Conservation (phyloP, 2,329 filamentous ascomycete genomes). For the Onygenales sp. region DNA sequence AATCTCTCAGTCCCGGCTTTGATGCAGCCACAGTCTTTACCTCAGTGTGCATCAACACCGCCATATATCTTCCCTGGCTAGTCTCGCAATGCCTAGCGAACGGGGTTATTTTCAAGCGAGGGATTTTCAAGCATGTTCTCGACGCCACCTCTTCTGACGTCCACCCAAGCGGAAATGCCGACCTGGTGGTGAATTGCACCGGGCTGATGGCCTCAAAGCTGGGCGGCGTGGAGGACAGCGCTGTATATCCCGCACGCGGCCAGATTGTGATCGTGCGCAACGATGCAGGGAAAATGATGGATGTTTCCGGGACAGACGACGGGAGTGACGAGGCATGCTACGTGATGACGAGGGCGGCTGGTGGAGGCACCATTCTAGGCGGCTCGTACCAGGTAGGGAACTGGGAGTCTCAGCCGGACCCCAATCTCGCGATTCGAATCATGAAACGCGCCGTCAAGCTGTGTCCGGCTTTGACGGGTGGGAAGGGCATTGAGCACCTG, state of each 20-base stretch:
- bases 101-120: slow-evolving; percentile 55
- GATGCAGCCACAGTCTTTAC: slow-evolving; percentile 63
- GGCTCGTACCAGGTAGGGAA: slow-evolving; percentile 64
- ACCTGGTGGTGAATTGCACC: slow-evolving; percentile 67
- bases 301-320: slow-evolving; percentile 58
- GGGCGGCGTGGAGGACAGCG: slow-evolving; percentile 63
- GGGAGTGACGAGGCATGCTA: slow-evolving; percentile 59
- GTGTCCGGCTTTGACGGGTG: slow-evolving; percentile 54
- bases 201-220: slow-evolving; percentile 62
- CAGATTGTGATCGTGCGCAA: slow-evolving; percentile 71
- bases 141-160: slow-evolving; percentile 46
- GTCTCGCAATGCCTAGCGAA: slow-evolving; percentile 61
- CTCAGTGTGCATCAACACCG: slow-evolving; percentile 74
- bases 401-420: slow-evolving; percentile 65
- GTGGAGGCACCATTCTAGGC: slow-evolving; percentile 63
- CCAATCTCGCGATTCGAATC: slow-evolving; percentile 62
- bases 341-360: slow-evolving; percentile 60
- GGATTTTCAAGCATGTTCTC: slow-evolving; percentile 51
- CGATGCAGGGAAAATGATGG: slow-evolving; percentile 55
- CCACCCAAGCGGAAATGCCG: slow-evolving; percentile 46
- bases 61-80: slow-evolving; percentile 71
- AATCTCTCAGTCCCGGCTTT: slow-evolving; percentile 50
- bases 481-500: slow-evolving; percentile 57
- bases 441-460: slow-evolving; percentile 62
- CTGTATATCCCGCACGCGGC: slow-evolving; percentile 61